Base-by-base conservation (phyloP, 2,329 filamentous ascomycete species). In the Cadophora sp. region DNA sequence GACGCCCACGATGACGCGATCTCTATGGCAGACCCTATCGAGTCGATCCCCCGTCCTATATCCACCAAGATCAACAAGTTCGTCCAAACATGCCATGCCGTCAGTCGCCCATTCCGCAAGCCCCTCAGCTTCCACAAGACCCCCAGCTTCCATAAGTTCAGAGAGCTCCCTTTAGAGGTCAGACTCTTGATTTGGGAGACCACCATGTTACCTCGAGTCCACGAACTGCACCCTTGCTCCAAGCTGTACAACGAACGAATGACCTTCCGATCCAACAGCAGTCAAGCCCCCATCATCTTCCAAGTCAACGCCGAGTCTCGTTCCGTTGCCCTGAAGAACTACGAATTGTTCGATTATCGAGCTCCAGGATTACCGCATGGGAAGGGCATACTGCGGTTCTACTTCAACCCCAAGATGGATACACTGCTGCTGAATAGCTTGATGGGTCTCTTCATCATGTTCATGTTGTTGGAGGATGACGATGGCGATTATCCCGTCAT, bases 61-160 rank as follows among this genome's bases (percentile, higher is more conserved):
- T 24, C 56, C 41, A 51, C n/a, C 30, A 60, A 48, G 30, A 39
- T 53, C 4, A 30, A 59, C 0, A 91, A 94, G 59, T 89, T 92
- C 51, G 97, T 73, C 93, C 97, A 76, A 89, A 91, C 39, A 95
- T 92, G 0, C 90, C 97, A 78, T 96, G 93, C 75, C 81, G 39
- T 75, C 22, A 56, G 62, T 20, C 65, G 22, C n/a, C 62, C 67
- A 13, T 64, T 72, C 66, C 66, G 50, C 39, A 51, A 62, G n/a
- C 48, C 55, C n/a, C 65, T 68, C 4, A 58, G 18, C n/a, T 64
- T 72, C 66, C 66, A 45, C 39, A 56, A 62, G 18, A 45, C 58
- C 20, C 64, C 69, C 3, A 55, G n/a, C n/a, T 74, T 75, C 56
- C 51, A 30, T 18, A 66, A 48, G 30, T 76, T 76, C 64, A n/a